Base-by-base conservation (phyloP, 257 asterid genomes). In the Jacaranda copaia region DNA sequence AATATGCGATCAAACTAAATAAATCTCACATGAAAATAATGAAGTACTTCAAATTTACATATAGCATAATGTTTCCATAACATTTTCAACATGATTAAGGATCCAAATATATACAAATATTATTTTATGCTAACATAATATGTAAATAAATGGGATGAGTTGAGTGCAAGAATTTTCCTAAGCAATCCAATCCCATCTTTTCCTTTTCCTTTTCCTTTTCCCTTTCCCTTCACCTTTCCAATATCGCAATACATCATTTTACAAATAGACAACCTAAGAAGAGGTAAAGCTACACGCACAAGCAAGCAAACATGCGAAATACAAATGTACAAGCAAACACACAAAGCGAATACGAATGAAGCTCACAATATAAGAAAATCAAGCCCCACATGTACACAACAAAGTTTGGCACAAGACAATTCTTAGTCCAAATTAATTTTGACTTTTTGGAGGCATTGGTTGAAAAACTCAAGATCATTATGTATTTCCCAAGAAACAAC, bases 401-500 rank as follows among this genome's bases (percentile, higher is more conserved):
- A 42, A 13, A 51, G 18, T 72, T 39, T 56, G 55, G 57, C 76
- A 39, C 20, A 6, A 13, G 58, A 72, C 9, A 18, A 35, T 9
- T 56, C 13, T n/a, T 70, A 52, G 46, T 1, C n/a, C 39, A 39
- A 52, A 40, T 65, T 16, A 11, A 18, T 5, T 6, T 18, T n/a
- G 9, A 55, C 3, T 38, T 57, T 57, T 72, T 58, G 68, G 68
- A 57, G 35, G 45, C 68, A 72, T 57, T 15, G 13, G 58, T 42
- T 16, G 16, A 13, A 43, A 25, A 72, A 56, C 39, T 1, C 10
- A 58, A 46, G 51, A 59, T 36, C 68, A 73, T 45, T 35, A 60
- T 18, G 16, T 73, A 13, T 5, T 61, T 11, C 16, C 58, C 60
- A 48, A 73, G 14, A 46, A 46, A 73, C 70, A 60, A 60, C 61